A percentile compares a stretch with the other conserved stretches of the same genome.
Evolutionary conservation across 306 rosid genomes (phyloP).

Genomic region (Lathyrus tuberosus): DNA sequence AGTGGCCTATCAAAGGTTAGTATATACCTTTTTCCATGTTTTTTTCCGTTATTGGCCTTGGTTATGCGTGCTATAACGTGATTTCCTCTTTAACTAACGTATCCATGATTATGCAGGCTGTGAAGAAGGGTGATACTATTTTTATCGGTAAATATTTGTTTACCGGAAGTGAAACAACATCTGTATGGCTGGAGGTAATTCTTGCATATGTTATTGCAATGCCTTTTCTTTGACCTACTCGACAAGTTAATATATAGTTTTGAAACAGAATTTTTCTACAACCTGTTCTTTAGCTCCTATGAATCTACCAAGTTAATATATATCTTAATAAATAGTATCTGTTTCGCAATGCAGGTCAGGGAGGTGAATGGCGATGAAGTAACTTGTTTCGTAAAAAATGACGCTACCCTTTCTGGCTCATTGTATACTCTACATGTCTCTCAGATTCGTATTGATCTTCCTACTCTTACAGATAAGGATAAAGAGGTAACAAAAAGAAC

Average conservation of each 20-base stretch:
- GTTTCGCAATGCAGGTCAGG: conserved; percentile 60
- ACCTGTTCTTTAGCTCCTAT: not conserved
- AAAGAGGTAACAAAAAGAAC: conserved; percentile 63
- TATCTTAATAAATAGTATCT: not conserved
- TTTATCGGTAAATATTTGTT: conserved; percentile 48
- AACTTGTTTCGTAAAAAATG: conserved; percentile 72
- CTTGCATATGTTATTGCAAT: no score
- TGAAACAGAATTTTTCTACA: not conserved
- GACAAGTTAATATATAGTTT: not conserved
- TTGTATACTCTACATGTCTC: conserved; percentile 92
- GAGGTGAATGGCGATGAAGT: conserved; percentile 82
- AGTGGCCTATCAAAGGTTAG: conserved; percentile 78
- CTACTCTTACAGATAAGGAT: conserved; percentile 80
- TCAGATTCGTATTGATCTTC: conserved; percentile 84
- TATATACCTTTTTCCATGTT: conserved; percentile 3
- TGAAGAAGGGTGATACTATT: conserved; percentile 53
- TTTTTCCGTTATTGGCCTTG: not conserved
- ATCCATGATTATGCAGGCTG: conserved; percentile 41
- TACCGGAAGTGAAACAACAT: conserved; percentile 52
- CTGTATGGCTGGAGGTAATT: conserved; percentile 55
- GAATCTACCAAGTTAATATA: not conserved
- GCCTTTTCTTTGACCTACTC: no score
- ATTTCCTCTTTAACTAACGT: conserved; percentile 13
- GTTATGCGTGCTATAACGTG: conserved; percentile 13
- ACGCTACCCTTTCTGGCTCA: conserved; percentile 88